Evolutionary conservation across 208 protist species (phyloP), one percentile per base, ranked within the genome.

Genomic region (Leishmania gerbilli): DNA sequence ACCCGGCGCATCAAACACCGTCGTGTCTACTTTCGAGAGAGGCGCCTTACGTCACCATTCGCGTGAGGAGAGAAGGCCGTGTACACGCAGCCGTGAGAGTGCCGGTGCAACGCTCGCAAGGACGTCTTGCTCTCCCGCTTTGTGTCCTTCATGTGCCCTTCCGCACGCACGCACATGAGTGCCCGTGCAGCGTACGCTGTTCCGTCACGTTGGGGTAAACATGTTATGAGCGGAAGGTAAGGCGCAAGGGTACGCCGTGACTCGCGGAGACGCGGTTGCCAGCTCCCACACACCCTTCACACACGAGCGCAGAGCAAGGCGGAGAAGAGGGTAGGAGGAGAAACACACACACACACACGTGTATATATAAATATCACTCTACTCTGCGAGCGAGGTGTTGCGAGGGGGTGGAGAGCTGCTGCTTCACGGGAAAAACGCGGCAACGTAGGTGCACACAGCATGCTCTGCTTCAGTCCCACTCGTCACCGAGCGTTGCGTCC

Each of bases 401-500:
- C 7, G 24, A 62, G 56, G 72, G 53, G 27, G 56, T 40, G 37
- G 24, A 7, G 74, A n/a, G 34, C 37, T 21, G 34, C 31, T 9
- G 15, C 47, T 17, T 31, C 24, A 17, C 3, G 8, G 17, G 47
- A 27, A 34, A 34, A 34, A 51, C n/a, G 8, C 3, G 27, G 11
- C 6, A 11, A 45, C 31, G 9, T 40, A 11, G 19, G 47, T 51
- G 56, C 31, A 1, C 31, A 3, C 9, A 11, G 27, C 53, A 21
- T 21, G 42, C 9, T 37, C 53, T 9, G n/a, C 68, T 40, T 60
- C 56, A 84, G 24, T 79, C 69, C 74, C 71, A 85, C 34, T 92
- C 79, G 3, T 84, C 84, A 27, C 81, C 84, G 6, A 90, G 79
- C 5, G 80, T 89, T 19, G 79, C 80, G 51, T 88, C 83, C 55